phyloP scores from a whole-genome alignment of 192 early-diverging fungal genomes.

The Coemansia sp. region DNA sequence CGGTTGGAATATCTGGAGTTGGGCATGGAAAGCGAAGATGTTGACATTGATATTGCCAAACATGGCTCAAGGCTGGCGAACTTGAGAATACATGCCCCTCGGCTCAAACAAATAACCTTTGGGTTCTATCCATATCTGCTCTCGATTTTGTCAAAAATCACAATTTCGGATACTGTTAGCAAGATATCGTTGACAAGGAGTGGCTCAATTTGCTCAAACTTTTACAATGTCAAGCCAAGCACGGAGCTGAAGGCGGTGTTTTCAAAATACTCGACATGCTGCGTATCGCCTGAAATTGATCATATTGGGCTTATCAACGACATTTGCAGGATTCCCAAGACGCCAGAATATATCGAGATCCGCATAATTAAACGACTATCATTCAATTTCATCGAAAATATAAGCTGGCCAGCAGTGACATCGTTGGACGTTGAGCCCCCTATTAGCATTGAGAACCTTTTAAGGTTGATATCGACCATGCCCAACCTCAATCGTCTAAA shows the following conservation, averaged over 20 bases:
- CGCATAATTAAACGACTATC: not conserved
- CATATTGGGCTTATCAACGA: not conserved
- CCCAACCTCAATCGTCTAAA: not conserved
- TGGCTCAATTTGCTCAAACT: not conserved
- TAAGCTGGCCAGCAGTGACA: constrained; percentile 1
- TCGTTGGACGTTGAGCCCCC: not conserved
- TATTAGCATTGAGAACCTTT: not conserved
- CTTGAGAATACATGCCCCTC: constrained; percentile 1
- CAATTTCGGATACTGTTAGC: not conserved
- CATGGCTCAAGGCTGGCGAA: too few relatives aligned
- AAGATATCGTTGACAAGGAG: constrained; percentile 1
- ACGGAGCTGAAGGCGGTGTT: not conserved
- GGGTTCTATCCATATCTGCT: constrained; percentile 2
- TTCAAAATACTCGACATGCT: not conserved
- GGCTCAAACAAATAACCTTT: not conserved
- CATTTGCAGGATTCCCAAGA: not conserved
- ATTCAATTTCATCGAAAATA: not conserved
- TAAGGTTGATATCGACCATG: not conserved
- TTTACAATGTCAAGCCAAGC: not conserved
- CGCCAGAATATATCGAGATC: not conserved
- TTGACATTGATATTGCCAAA: not conserved
- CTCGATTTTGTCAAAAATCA: not conserved
- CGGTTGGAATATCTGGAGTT: not conserved
- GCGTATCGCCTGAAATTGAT: not conserved
- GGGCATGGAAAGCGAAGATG: not conserved